These are phyloP conservation scores for Amorphotheca resinae DNA, from an alignment of 495 filamentous ascomycete species.

Conservation along the genomic window DNA sequence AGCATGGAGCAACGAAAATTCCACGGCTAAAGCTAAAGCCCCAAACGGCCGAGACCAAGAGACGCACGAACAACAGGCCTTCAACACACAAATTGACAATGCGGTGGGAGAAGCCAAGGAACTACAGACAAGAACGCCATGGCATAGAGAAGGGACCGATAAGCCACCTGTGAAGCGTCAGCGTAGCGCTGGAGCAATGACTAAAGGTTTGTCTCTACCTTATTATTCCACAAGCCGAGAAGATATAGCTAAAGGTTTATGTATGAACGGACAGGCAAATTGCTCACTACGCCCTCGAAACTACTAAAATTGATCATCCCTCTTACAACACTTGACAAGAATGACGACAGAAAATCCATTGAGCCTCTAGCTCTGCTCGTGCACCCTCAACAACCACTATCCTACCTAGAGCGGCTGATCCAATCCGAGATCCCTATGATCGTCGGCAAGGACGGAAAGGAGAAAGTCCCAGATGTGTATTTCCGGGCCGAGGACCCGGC, in stretches of 20 bases:
- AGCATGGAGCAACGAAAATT: not conserved
- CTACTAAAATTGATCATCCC: constrained; percentile 85
- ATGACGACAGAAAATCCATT: constrained; percentile 45
- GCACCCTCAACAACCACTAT: constrained; percentile 86
- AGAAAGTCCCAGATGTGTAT: constrained; percentile 58
- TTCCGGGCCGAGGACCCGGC: constrained; percentile 71
- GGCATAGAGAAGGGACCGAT: constrained; percentile 57
- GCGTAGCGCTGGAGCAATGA: constrained; percentile 19
- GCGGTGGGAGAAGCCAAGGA: constrained; percentile 34
- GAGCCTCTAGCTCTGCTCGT: constrained; percentile 81
- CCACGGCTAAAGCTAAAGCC: constrained; percentile 6
- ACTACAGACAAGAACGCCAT: constrained; percentile 42
- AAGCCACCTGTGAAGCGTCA: constrained; percentile 37
- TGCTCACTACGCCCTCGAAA: constrained; percentile 80
- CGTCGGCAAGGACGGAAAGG: constrained; percentile 39
- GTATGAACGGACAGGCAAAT: constrained; percentile 51
- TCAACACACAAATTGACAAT: constrained; percentile 24
- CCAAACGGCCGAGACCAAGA: constrained; percentile 19
- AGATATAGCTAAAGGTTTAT: constrained; percentile 26
- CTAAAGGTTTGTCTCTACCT: constrained; percentile 15
- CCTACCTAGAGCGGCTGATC: constrained; percentile 81
- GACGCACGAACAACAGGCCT: constrained; percentile 13
- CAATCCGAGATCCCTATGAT: constrained; percentile 77
- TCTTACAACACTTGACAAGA: constrained; percentile 41
- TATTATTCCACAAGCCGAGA: constrained; percentile 40